Evolutionary conservation across 805 yeast genomes (phyloP).

Genomic region (Ogataea populi-albae): DNA sequence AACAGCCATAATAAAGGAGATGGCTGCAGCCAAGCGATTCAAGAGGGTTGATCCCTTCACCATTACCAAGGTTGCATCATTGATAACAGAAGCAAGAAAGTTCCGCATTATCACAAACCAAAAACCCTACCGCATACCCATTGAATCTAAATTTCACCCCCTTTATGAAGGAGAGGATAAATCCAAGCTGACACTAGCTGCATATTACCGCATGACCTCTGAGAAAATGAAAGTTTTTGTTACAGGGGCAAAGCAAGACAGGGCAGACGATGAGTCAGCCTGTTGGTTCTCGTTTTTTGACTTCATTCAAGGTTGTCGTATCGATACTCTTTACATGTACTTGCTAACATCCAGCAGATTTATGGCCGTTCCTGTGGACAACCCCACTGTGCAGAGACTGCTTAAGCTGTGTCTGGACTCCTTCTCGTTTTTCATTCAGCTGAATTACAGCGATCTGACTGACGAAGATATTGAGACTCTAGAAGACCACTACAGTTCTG

Average conservation of each 20-base stretch:
- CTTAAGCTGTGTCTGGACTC: conserved; percentile 18
- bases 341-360: conserved; percentile 31
- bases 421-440: conserved; percentile 23
- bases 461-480: conserved; percentile 16
- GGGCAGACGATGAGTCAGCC: conserved; percentile 9
- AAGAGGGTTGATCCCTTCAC: conserved; percentile 13
- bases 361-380: conserved; percentile 14
- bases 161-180: conserved; percentile 27
- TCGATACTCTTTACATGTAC: conserved; percentile 35
- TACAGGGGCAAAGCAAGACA: neutral
- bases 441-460: conserved; percentile 17
- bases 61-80: conserved; percentile 18
- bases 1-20: conserved; percentile 23
- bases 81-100: conserved; percentile 23
- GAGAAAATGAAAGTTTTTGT: conserved; percentile 11
- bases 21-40: conserved; percentile 16
- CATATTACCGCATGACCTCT: conserved; percentile 22
- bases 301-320: conserved; percentile 30
- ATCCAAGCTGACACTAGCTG: conserved; percentile 16
- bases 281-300: conserved; percentile 30
- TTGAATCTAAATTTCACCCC: conserved; percentile 28
- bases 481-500: conserved; percentile 21
- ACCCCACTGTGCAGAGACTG: conserved; percentile 18
- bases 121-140: conserved; percentile 24
- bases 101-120: conserved; percentile 23